Conservation (phyloP, 805 yeast genomes). For the Metschnikowia henanensis region DNA sequence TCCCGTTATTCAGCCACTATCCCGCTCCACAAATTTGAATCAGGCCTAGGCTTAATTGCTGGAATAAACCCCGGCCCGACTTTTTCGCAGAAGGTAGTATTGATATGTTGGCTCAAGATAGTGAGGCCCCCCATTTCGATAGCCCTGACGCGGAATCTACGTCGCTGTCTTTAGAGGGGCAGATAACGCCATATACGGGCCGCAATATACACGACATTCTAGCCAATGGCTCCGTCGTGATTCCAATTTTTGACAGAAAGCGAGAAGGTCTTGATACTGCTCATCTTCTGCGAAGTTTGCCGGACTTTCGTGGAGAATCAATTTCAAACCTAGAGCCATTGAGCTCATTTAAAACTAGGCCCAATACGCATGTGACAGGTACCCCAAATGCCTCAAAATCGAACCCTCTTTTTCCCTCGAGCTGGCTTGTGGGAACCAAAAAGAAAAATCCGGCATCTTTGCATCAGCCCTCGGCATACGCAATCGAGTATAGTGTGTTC, state of each 20-base stretch:
- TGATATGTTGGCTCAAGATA: not conserved
- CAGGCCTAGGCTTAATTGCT: too few species aligned
- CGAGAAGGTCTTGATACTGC: not conserved
- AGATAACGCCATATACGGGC: not conserved
- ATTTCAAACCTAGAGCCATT: too few species aligned
- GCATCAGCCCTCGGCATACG: conserved; percentile 21
- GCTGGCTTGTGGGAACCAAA: conserved; percentile 6
- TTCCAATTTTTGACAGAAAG: not conserved
- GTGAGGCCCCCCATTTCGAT: not conserved
- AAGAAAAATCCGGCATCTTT: not conserved
- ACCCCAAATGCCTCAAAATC: not conserved
- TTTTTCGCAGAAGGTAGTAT: not conserved
- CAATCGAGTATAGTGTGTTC: conserved; percentile 58
- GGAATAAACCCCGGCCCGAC: too few species aligned
- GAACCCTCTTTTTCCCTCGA: not conserved
- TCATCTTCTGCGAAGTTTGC: conserved; percentile 9
- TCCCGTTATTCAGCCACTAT: too few species aligned
- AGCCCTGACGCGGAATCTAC: not conserved
- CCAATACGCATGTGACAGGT: not conserved
- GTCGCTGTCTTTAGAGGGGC: not conserved
- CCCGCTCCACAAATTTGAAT: too few species aligned
- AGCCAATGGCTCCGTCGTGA: not conserved
- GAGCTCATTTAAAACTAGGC: not conserved
- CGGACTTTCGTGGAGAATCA: conserved; percentile 3
- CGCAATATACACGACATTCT: not conserved